phyloP scores from a whole-genome alignment of 2,329 filamentous ascomycete species.

The Myriosclerotinia duriaeana region DNA sequence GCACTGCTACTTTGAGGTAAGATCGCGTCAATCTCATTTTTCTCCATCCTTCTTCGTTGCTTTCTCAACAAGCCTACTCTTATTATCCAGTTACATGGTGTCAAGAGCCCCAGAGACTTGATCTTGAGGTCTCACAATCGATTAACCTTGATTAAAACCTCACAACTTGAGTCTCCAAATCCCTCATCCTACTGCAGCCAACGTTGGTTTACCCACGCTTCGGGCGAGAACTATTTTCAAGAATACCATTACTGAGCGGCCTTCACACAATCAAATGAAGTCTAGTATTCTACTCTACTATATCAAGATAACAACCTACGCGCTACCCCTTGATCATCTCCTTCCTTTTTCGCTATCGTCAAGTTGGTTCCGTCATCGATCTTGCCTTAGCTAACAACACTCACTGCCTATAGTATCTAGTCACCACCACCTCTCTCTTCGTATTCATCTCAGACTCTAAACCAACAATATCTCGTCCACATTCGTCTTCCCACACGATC shows the following conservation, averaged over 20 bases:
- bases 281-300: not conserved
- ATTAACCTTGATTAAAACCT: not conserved
- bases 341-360: not conserved
- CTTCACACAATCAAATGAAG: not conserved
- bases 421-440: not conserved
- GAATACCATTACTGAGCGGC: not conserved
- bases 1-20: conserved; percentile 9
- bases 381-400: conserved; percentile 4
- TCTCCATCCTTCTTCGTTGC: not conserved
- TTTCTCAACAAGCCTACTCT: not conserved
- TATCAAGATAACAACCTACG: too few relatives aligned
- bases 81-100: not conserved
- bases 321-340: not conserved
- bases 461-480: not conserved
- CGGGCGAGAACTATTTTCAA: not conserved
- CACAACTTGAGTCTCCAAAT: not conserved
- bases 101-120: not conserved
- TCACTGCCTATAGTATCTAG: not conserved
- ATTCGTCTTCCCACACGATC: not conserved
- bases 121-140: not conserved
- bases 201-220: not conserved
- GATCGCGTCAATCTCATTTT: not conserved
- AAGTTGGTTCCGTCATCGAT: not conserved
- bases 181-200: not conserved
- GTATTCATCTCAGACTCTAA: not conserved